Percentiles rank a stretch among this genome's conserved stretches.
Evolutionary conservation across 257 asterid genomes (phyloP).

Genomic region (Gentiana macrophylla): DNA sequence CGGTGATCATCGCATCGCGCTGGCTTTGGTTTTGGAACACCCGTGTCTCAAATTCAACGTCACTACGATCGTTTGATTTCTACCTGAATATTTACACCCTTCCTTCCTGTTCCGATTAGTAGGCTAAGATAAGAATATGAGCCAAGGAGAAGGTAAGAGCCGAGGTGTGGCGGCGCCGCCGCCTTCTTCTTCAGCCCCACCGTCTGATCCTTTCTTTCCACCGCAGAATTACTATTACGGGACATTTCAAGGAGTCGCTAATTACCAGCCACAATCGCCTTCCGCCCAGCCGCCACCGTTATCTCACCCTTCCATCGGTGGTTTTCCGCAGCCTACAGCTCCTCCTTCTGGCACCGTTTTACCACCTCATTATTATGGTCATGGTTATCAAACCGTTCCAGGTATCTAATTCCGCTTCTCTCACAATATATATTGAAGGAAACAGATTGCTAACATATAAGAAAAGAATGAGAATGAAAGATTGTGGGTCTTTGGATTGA

Average conservation of each 20-base stretch:
- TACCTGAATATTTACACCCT: too few relatives aligned
- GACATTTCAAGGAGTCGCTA: slow-evolving; percentile 89
- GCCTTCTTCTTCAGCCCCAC: neutral
- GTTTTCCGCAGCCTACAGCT: slow-evolving; percentile 76
- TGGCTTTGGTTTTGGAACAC: too few relatives aligned
- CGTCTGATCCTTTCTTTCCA: slow-evolving; percentile 27
- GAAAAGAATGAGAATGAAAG: too few relatives aligned
- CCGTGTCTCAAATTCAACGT: too few relatives aligned
- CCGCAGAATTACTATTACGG: slow-evolving; percentile 47
- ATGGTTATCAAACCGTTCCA: slow-evolving; percentile 57
- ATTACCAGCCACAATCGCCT: slow-evolving; percentile 37
- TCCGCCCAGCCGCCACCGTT: slow-evolving; percentile 43
- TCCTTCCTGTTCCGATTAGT: slow-evolving; percentile 3
- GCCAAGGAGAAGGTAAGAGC: slow-evolving; percentile 43
- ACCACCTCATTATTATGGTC: slow-evolving; percentile 45
- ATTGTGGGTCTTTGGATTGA: too few relatives aligned
- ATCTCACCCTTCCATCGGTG: slow-evolving; percentile 59
- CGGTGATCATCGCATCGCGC: too few relatives aligned
- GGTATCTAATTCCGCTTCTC: slow-evolving; percentile 23
- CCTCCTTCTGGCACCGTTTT: slow-evolving; percentile 44
- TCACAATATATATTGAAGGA: too few relatives aligned
- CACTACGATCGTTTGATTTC: too few relatives aligned
- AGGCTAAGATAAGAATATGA: slow-evolving; percentile 12
- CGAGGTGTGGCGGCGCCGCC: slow-evolving; percentile 19
- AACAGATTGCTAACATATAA: too few relatives aligned